These are phyloP conservation scores for Paracorniculantispora psalliotae DNA, from an alignment of 2,329 filamentous ascomycete genomes.

Conservation along the genomic window DNA sequence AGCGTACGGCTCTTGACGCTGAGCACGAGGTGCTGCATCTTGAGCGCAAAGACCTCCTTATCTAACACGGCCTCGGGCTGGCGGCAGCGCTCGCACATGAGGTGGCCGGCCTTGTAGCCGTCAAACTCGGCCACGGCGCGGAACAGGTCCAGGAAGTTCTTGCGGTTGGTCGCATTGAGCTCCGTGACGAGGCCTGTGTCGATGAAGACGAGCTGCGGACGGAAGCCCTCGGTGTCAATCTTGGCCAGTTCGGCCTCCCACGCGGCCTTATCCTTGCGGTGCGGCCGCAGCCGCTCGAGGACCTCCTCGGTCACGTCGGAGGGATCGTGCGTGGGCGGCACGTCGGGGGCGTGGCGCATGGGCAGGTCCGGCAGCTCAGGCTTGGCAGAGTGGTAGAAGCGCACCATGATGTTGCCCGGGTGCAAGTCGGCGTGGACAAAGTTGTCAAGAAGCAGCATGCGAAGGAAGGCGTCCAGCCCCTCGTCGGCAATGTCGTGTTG, in stretches of 20 bases:
- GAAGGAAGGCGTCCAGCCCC: constrained; percentile 89
- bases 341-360: constrained; percentile 21
- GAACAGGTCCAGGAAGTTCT: constrained; percentile 93
- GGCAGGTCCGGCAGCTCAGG: constrained; percentile 51
- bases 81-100: constrained; percentile 94
- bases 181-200: constrained; percentile 95
- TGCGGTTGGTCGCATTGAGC: constrained; percentile 77
- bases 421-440: constrained; percentile 96
- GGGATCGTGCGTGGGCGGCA: constrained; percentile 40
- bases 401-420: constrained; percentile 98
- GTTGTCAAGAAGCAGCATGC: constrained; percentile 95
- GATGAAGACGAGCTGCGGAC: constrained; percentile 94
- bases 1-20: constrained; percentile 87
- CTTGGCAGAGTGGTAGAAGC: constrained; percentile 82
- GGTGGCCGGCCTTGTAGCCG: constrained; percentile 86
- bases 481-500: constrained; percentile 93
- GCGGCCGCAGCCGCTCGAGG: constrained; percentile 71
- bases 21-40: constrained; percentile 94
- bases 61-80: constrained; percentile 89
- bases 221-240: constrained; percentile 82
- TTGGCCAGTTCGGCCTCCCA: constrained; percentile 72
- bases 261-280: constrained; percentile 55
- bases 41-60: constrained; percentile 83
- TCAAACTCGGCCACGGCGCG: constrained; percentile 94
- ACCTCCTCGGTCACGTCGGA: constrained; percentile 85